Conservation (phyloP, 371 early-diverging fungal species). For the Smittium culicis region DNA sequence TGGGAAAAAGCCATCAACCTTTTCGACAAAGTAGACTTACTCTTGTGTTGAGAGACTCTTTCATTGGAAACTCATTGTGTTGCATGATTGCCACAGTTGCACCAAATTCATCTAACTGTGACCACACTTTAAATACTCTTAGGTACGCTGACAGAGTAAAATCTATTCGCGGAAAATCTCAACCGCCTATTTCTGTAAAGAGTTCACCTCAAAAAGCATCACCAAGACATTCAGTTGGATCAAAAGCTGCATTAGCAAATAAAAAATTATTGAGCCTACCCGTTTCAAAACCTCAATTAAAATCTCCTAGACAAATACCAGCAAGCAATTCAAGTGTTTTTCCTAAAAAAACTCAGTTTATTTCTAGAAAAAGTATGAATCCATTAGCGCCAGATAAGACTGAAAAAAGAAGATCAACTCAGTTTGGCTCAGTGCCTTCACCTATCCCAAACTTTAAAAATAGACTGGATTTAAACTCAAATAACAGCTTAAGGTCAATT, state of each 20-base stretch:
- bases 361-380: neutral
- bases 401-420: neutral
- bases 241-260: neutral
- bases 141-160: slow-evolving; percentile 95
- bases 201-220: neutral
- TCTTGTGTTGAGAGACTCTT: slow-evolving; percentile 94
- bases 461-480: neutral
- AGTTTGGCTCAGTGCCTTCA: neutral
- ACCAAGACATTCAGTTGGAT: neutral
- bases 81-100: slow-evolving; percentile 97
- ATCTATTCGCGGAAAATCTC: slow-evolving; percentile 36
- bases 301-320: neutral
- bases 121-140: slow-evolving; percentile 96
- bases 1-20: slow-evolving; percentile 83
- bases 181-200: neutral
- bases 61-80: slow-evolving; percentile 91
- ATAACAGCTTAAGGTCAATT: neutral
- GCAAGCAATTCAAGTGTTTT: neutral
- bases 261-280: slow-evolving; percentile 1
- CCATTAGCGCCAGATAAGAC: neutral
- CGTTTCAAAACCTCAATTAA: neutral
- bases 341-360: neutral
- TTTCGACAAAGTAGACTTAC: slow-evolving; percentile 96
- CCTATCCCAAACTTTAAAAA: neutral
- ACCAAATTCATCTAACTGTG: slow-evolving; percentile 79